Evolutionary conservation across 441 rosid genomes (phyloP).

Genomic region (Macaranga tanarius): DNA sequence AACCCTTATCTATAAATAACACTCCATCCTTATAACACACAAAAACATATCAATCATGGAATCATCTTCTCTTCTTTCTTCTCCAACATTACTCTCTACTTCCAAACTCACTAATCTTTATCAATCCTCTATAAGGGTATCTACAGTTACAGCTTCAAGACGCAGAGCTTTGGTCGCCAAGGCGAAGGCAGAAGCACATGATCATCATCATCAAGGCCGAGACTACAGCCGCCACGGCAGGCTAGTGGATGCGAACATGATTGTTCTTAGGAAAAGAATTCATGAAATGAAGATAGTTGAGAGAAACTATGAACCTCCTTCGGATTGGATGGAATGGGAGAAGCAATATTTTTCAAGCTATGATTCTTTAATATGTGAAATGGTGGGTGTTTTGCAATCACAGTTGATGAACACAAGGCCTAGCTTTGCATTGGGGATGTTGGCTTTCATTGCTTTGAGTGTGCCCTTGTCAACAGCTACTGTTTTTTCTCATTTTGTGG

Average conservation of each 20-base stretch:
- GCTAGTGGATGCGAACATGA: conserved; percentile 60
- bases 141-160: background rate
- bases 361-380: conserved; percentile 47
- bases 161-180: no score
- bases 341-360: conserved; percentile 50
- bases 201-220: conserved; percentile 16
- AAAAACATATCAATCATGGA: conserved; percentile 13
- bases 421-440: conserved; percentile 43
- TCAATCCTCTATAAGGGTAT: background rate
- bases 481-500: conserved; percentile 30
- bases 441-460: conserved; percentile 41
- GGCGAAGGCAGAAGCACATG: conserved; percentile 14
- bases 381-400: conserved; percentile 48
- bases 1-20: background rate
- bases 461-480: conserved; percentile 42
- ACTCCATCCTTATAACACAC: background rate
- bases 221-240: conserved; percentile 26
- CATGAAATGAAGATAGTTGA: conserved; percentile 72
- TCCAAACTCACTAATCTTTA: background rate
- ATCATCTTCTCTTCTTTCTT: conserved; percentile 16
- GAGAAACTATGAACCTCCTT: conserved; percentile 63
- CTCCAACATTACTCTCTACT: no score
- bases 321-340: conserved; percentile 79
- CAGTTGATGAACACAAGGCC: conserved; percentile 68
- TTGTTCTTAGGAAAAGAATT: conserved; percentile 62